Base-by-base conservation (phyloP, 495 filamentous ascomycete species). In the Penicillium simplicissimum region DNA sequence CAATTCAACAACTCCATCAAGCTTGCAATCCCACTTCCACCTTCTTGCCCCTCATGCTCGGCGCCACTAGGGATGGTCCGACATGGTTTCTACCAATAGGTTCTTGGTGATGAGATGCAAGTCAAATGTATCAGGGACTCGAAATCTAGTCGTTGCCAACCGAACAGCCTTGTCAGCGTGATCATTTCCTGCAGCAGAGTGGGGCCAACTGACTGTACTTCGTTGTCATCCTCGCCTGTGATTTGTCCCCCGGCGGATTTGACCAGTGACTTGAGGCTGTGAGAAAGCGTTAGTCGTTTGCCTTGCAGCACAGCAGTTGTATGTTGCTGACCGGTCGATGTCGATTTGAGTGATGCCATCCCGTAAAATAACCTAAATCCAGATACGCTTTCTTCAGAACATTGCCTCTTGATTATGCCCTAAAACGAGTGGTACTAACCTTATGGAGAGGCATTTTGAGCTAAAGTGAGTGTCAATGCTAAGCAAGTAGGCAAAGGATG, bases 31-130 rank as follows among this genome's bases (percentile, higher is more conserved):
- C 10, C 42, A 8, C 17, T 23, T 35, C 17, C 53, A 31, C 7
- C 34, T 19, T 17, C 0, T 6, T 23, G 31, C 45, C 42, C 42
- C 42, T 45, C 17, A 8, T 34, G 45, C 19, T 17, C 4, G 21
- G 17, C 28, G 7, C 52, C 45, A 35, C 25, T 52, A 62, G 14
- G 59, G 59, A 52, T 62, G 53, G 21, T 62, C 59, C 34, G 59
- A 51, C 21, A 57, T 52, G 6, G 59, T 62, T 45, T 57, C 59
- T 10, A 40, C 15, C 14, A 43, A 42, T 42, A 57, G 25, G 19
- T 62, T 56, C 53, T 57, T 57, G 19, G 53, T 62, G 42, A 62
- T 62, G 19, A 62, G 53, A 34, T 57, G 53, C 9, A 62, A 45
- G 36, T 57, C 45, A 15, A 62, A 62, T 2, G 13, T 34, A 36